phyloP scores from a whole-genome alignment of 305 asterid species.

The Stenogyne calaminthoides region DNA sequence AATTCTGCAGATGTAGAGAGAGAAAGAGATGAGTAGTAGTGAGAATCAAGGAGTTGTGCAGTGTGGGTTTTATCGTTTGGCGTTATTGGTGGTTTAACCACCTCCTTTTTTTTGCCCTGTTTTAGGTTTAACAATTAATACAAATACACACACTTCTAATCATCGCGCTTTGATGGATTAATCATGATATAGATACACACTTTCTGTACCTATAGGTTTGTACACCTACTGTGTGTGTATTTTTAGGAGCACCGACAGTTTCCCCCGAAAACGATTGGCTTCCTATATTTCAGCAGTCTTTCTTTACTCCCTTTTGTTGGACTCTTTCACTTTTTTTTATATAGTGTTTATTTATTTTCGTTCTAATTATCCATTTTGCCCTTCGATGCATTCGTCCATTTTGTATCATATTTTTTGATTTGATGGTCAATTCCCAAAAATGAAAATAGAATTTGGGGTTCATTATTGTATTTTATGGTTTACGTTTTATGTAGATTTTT shows the following conservation, averaged over 20 bases:
- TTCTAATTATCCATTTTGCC: not conserved
- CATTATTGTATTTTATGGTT: not conserved
- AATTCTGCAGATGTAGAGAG: conserved; percentile 24
- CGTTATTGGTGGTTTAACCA: conserved; percentile 28
- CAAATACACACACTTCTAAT: conserved; percentile 11
- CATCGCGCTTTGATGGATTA: conserved; percentile 28
- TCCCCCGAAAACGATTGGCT: conserved; percentile 38
- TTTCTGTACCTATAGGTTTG: conserved; percentile 5
- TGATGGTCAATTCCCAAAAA: not conserved
- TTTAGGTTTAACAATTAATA: conserved; percentile 18
- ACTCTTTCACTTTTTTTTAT: not conserved
- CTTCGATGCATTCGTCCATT: not conserved
- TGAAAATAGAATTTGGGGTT: not conserved
- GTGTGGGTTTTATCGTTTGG: conserved; percentile 28
- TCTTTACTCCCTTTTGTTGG: conserved; percentile 2
- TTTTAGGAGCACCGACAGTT: conserved; percentile 46
- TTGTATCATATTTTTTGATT: too few relatives aligned
- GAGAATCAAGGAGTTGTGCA: conserved; percentile 11
- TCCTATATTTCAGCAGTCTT: conserved; percentile 31
- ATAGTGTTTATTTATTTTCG: not conserved
- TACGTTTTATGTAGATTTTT: not conserved
- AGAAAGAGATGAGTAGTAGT: conserved; percentile 18
- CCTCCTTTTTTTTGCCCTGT: conserved; percentile 3
- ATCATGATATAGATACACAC: conserved; percentile 9
- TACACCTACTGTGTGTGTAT: conserved; percentile 32